Evolutionary conservation across 768 basidiomycete species (phyloP).

Genomic region (Hebeloma cylindrosporum): DNA sequence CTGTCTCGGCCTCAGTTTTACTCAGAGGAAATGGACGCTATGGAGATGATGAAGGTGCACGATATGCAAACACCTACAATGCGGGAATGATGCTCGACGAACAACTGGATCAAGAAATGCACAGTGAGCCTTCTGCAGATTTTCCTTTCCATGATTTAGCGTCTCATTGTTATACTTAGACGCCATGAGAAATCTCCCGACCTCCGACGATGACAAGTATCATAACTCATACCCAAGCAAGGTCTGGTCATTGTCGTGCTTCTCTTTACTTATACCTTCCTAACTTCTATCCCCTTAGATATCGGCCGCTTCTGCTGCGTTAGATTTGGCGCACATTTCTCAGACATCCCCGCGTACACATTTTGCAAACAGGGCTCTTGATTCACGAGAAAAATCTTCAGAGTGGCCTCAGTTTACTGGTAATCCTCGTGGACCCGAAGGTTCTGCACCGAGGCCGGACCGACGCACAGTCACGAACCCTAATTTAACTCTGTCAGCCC

Average conservation of each 20-base stretch:
- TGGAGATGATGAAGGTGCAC: slow-evolving; percentile 56
- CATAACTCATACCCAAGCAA: slow-evolving; percentile 60
- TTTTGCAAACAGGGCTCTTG: slow-evolving; percentile 52
- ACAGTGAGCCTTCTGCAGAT: slow-evolving; percentile 58
- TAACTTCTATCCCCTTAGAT: slow-evolving; percentile 42
- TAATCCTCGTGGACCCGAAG: slow-evolving; percentile 60
- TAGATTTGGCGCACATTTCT: slow-evolving; percentile 89
- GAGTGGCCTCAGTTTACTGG: slow-evolving; percentile 93
- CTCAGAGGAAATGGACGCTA: slow-evolving; percentile 52
- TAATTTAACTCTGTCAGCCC: slow-evolving; percentile 59
- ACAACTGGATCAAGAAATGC: slow-evolving; percentile 92
- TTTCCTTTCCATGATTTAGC: slow-evolving; percentile 1
- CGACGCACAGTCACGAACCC: slow-evolving; percentile 78
- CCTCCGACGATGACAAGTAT: slow-evolving; percentile 89
- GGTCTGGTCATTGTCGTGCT: slow-evolving; percentile 36
- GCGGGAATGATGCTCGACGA: slow-evolving; percentile 91
- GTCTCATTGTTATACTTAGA: slow-evolving; percentile 44
- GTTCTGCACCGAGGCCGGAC: slow-evolving; percentile 52
- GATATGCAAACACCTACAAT: slow-evolving; percentile 67
- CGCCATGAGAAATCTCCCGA: slow-evolving; percentile 85
- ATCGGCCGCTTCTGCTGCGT: slow-evolving; percentile 85
- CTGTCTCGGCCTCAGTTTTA: slow-evolving; percentile 53
- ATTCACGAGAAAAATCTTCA: slow-evolving; percentile 70
- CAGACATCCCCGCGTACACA: slow-evolving; percentile 74
- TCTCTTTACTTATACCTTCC: slow-evolving; percentile 3